phyloP scores from a whole-genome alignment of 2,329 filamentous ascomycete genomes.

The Simplicillium aogashimaense region DNA sequence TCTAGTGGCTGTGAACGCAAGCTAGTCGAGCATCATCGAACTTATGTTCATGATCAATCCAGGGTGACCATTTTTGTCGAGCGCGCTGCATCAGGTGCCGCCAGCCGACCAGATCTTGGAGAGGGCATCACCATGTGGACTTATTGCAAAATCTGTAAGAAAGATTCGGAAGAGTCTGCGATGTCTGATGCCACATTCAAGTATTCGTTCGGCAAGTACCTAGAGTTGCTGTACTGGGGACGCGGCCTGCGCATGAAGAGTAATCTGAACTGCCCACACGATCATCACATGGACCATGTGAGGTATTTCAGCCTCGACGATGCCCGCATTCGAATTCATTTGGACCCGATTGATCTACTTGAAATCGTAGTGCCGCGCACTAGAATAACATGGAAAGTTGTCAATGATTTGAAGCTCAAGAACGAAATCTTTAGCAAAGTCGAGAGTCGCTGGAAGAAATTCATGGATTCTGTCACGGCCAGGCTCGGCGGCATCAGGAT shows the following conservation, averaged over 20 bases:
- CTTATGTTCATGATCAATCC: conserved; percentile 93
- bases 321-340: conserved; percentile 79
- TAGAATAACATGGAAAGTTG: conserved; percentile 94
- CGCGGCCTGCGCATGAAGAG: conserved; percentile 66
- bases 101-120: conserved; percentile 29
- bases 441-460: conserved; percentile 73
- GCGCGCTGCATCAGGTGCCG: conserved; percentile 31
- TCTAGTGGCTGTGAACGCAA: conserved; percentile 78
- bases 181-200: conserved; percentile 97
- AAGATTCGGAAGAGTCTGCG: conserved; percentile 77
- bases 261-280: conserved; percentile 69
- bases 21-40: conserved; percentile 88
- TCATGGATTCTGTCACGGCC: conserved; percentile 78
- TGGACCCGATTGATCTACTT: conserved; percentile 83
- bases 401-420: conserved; percentile 83
- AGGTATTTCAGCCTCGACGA: conserved; percentile 87
- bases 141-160: conserved; percentile 82
- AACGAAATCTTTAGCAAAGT: conserved; percentile 81
- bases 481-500: conserved; percentile 83
- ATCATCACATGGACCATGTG: conserved; percentile 85
- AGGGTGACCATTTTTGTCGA: conserved; percentile 89
- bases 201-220: conserved; percentile 95
- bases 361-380: conserved; percentile 89
- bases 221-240: conserved; percentile 97
- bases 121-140: conserved; percentile 93